Evolutionary conservation across 495 filamentous ascomycete genomes (phyloP).

Genomic region (Hyphodiscus hymeniophilus): DNA sequence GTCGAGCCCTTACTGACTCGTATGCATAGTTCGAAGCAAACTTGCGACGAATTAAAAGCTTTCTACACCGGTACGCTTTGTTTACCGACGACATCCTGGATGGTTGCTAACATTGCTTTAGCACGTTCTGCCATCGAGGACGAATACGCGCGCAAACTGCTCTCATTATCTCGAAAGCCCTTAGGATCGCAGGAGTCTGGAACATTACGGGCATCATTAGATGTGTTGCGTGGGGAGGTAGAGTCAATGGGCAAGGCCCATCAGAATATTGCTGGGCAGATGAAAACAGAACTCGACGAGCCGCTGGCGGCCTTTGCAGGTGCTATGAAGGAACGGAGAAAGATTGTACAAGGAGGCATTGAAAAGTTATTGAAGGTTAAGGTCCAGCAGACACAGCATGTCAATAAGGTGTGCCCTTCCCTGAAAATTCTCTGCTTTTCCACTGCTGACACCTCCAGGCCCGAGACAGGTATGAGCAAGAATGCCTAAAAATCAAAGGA

Average conservation of each 20-base stretch:
- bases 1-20: conserved; percentile 87
- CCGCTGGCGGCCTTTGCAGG: conserved; percentile 86
- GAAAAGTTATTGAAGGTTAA: conserved; percentile 93
- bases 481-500: conserved; percentile 95
- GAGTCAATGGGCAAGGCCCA: conserved; percentile 93
- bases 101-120: conserved; percentile 27
- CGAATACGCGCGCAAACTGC: conserved; percentile 89
- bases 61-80: conserved; percentile 72
- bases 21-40: conserved; percentile 92
- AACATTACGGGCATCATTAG: conserved; percentile 72
- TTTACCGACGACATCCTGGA: not conserved
- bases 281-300: conserved; percentile 97
- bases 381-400: conserved; percentile 76
- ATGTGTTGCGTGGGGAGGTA: conserved; percentile 82
- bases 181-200: conserved; percentile 86
- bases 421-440: not conserved
- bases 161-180: conserved; percentile 77
- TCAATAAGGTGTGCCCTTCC: conserved; percentile 69
- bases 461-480: conserved; percentile 90
- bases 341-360: conserved; percentile 87
- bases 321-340: conserved; percentile 87
- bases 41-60: conserved; percentile 84
- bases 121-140: conserved; percentile 93
- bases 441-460: conserved; percentile 40
- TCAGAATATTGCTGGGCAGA: conserved; percentile 79